Evolutionary conservation across 2,329 filamentous ascomycete genomes (phyloP).

Genomic region (Cordyceps pruinosa): DNA sequence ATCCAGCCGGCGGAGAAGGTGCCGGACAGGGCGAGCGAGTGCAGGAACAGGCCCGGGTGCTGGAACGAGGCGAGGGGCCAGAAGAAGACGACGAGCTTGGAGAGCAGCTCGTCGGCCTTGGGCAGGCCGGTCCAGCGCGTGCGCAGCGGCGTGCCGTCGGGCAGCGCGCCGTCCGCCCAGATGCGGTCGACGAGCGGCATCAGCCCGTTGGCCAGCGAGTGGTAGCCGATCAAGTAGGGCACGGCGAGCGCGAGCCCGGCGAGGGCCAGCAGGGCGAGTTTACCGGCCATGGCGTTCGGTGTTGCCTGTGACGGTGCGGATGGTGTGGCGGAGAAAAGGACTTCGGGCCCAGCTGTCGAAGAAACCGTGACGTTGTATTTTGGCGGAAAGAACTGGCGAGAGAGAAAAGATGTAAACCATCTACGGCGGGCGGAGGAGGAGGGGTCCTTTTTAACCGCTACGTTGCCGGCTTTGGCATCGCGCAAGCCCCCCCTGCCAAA

Average conservation of each 20-base stretch:
- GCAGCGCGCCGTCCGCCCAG: slow-evolving; percentile 6
- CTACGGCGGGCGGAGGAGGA: neutral
- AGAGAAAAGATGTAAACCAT: neutral
- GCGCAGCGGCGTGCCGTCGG: slow-evolving; percentile 16
- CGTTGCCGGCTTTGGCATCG: neutral
- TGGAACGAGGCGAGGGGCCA: slow-evolving; percentile 14
- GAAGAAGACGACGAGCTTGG: slow-evolving; percentile 17
- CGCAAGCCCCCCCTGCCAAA: neutral
- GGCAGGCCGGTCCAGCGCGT: slow-evolving; percentile 14
- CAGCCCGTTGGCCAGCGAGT: slow-evolving; percentile 14
- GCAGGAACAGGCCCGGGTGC: slow-evolving; percentile 15
- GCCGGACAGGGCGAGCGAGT: slow-evolving; percentile 17
- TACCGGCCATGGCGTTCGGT: slow-evolving; percentile 12
- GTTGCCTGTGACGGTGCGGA: neutral
- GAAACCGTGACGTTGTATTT: neutral
- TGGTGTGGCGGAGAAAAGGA: neutral
- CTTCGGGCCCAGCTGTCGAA: neutral
- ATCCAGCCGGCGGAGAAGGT: slow-evolving; percentile 16
- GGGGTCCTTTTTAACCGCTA: neutral
- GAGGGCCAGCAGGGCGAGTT: slow-evolving; percentile 11
- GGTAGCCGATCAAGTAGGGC: slow-evolving; percentile 18
- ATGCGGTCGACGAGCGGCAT: slow-evolving; percentile 6
- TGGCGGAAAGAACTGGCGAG: neutral
- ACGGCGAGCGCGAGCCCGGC: slow-evolving; percentile 14
- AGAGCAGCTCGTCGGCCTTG: slow-evolving; percentile 13